phyloP scores from a whole-genome alignment of 768 basidiomycete species.

The Thelephora ganbajun region DNA sequence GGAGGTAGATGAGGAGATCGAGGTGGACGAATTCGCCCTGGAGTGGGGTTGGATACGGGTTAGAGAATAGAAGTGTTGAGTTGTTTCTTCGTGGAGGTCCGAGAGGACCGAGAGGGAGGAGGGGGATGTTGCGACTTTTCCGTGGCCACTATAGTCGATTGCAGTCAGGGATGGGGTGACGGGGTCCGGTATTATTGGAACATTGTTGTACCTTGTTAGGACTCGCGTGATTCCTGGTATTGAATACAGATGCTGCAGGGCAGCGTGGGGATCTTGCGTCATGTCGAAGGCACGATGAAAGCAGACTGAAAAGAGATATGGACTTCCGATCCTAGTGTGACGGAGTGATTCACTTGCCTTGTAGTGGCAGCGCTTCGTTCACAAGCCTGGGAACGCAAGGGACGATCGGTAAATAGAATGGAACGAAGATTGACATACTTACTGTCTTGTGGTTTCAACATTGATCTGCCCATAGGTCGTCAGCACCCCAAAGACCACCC shows the following conservation, averaged over 20 bases:
- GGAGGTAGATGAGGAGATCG: neutral
- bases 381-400: conserved; percentile 29
- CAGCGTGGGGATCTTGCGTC: conserved; percentile 31
- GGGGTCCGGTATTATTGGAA: neutral
- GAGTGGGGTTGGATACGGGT: neutral
- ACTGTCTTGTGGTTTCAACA: conserved; percentile 42
- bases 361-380: conserved; percentile 40
- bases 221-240: conserved; percentile 62
- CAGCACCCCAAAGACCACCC: conserved; percentile 57
- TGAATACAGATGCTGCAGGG: conserved; percentile 28
- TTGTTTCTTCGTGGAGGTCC: conserved; percentile 8
- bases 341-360: conserved; percentile 29
- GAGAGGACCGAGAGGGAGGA: conserved; percentile 10
- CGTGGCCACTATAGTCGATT: conserved; percentile 34
- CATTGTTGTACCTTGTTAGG: conserved; percentile 47
- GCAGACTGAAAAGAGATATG: conserved; percentile 32
- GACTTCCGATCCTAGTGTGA: neutral
- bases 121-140: conserved; percentile 18
- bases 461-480: conserved; percentile 44
- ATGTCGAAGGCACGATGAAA: conserved; percentile 76
- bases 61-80: conserved; percentile 1
- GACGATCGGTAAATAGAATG: too few species aligned
- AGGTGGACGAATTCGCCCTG: neutral
- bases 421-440: conserved; percentile 10
- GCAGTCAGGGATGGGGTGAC: neutral